A percentile compares a stretch with the other conserved stretches of the same genome.
Evolutionary conservation across 179 eudicot species (phyloP).

Genomic region (Vitellaria paradoxa): DNA sequence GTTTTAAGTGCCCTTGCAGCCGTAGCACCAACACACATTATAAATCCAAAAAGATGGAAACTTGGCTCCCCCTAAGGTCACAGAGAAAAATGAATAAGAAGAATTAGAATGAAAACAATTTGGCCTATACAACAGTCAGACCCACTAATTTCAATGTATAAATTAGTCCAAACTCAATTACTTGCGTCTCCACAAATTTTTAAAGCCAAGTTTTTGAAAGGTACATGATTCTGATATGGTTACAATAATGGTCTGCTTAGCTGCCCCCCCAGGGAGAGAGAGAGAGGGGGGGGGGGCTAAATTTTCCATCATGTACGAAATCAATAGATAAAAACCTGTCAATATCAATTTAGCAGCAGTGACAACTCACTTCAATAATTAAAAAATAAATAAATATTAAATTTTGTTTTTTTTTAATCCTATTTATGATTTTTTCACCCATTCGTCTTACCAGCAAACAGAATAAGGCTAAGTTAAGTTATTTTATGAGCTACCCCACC

Average conservation of each 20-base stretch:
- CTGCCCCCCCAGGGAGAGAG: background rate
- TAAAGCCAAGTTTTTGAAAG: too few species aligned
- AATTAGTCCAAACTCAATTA: slow-evolving; percentile 1
- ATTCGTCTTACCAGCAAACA: too few species aligned
- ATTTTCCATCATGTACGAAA: background rate
- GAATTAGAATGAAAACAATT: background rate
- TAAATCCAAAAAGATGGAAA: slow-evolving; percentile 74
- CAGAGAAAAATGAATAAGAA: background rate
- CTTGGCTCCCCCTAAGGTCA: slow-evolving; percentile 67
- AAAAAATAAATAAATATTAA: background rate
- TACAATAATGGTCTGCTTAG: background rate
- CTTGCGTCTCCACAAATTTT: background rate
- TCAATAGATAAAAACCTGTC: background rate
- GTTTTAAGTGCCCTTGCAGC: slow-evolving; percentile 84
- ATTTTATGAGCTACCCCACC: too few species aligned
- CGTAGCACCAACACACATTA: slow-evolving; percentile 76
- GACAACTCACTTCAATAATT: background rate
- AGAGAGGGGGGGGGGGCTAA: too few species aligned
- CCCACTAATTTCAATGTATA: background rate
- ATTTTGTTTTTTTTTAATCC: background rate
- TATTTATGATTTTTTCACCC: background rate
- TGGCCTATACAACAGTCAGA: background rate
- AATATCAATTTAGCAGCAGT: background rate
- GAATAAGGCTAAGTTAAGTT: too few species aligned
- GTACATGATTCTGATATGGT: background rate